A percentile compares a stretch with the other conserved stretches of the same genome.
Evolutionary conservation across 2,329 filamentous ascomycete species (phyloP).

Genomic region (Rachicladosporium sp.): DNA sequence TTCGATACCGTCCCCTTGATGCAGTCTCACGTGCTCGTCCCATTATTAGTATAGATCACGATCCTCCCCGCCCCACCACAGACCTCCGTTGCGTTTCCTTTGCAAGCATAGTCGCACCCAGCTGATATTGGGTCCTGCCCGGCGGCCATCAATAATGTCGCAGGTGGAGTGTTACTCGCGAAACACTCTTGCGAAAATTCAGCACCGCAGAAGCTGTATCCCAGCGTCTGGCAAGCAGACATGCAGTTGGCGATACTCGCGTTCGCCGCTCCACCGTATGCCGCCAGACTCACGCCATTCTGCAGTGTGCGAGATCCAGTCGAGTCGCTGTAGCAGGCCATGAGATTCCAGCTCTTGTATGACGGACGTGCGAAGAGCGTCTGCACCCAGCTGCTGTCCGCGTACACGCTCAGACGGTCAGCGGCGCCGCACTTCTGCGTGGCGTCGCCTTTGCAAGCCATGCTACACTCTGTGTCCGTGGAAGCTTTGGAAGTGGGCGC

Average conservation of each 20-base stretch:
- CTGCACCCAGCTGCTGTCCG: conserved; percentile 14
- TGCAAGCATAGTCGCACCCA: conserved; percentile 19
- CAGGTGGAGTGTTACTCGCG: conserved; percentile 7
- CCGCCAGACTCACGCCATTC: conserved; percentile 8
- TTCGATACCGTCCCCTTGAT: neutral
- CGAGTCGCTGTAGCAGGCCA: conserved; percentile 17
- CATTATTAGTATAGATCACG: conserved; percentile 17
- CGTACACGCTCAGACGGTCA: conserved; percentile 13
- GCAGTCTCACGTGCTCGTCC: conserved; percentile 5
- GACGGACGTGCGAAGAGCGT: conserved; percentile 13
- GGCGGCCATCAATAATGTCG: conserved; percentile 1
- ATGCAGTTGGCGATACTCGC: conserved; percentile 17
- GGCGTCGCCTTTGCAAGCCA: conserved; percentile 17
- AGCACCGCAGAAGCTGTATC: conserved; percentile 15
- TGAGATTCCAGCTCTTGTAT: conserved; percentile 14
- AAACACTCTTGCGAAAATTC: conserved; percentile 19
- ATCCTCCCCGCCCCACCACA: conserved; percentile 18
- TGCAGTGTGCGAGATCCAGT: conserved; percentile 10
- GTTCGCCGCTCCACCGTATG: conserved; percentile 13
- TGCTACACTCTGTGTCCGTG: conserved; percentile 11
- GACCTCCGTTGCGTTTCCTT: conserved; percentile 18
- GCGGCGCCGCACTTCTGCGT: conserved; percentile 19
- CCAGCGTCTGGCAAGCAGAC: conserved; percentile 13
- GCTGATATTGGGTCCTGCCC: conserved; percentile 12
- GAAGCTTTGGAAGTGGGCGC: conserved; percentile 4